Percentiles rank a stretch among this genome's conserved stretches.
These are phyloP conservation scores for Boletus vinaceobasis DNA, from an alignment of 768 basidiomycete genomes.

Conservation along the genomic window DNA sequence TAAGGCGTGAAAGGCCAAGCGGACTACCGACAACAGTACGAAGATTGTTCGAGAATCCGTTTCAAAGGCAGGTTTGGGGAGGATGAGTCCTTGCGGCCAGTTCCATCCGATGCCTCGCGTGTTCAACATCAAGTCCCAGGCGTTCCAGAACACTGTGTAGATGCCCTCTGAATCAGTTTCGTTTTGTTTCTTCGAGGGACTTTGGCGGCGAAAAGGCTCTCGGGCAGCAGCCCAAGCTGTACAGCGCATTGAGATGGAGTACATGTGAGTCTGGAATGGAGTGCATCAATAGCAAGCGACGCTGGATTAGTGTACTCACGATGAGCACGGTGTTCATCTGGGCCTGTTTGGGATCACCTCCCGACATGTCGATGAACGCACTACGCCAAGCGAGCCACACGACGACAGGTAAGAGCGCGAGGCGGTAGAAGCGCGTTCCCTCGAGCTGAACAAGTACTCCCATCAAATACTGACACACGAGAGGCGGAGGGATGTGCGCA, in stretches of 20 bases:
- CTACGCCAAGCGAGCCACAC: constrained; percentile 45
- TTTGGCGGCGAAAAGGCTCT: constrained; percentile 12
- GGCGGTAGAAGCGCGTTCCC: constrained; percentile 40
- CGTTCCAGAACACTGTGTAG: constrained; percentile 21
- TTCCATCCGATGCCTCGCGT: constrained; percentile 29
- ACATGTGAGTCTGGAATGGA: constrained; percentile 14
- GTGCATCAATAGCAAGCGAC: background rate
- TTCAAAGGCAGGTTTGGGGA: constrained; percentile 15
- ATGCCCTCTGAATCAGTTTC: background rate
- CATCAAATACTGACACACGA: constrained; percentile 47
- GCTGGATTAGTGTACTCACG: constrained; percentile 11
- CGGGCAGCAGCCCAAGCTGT: constrained; percentile 15
- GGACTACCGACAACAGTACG: constrained; percentile 7
- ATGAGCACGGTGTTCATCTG: constrained; percentile 16
- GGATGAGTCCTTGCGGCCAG: constrained; percentile 12
- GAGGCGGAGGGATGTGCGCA: constrained; percentile 39
- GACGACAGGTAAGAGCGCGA: constrained; percentile 47
- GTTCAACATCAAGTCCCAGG: constrained; percentile 21
- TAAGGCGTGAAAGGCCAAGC: constrained; percentile 3
- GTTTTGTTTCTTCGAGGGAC: background rate
- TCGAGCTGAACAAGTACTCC: constrained; percentile 51
- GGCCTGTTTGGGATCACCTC: constrained; percentile 9
- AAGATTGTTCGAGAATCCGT: constrained; percentile 17
- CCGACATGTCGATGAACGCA: constrained; percentile 21
- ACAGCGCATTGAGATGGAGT: constrained; percentile 9